Evolutionary conservation across 163 green algal species (phyloP).

Genomic region (Scenedesmus sp.): DNA sequence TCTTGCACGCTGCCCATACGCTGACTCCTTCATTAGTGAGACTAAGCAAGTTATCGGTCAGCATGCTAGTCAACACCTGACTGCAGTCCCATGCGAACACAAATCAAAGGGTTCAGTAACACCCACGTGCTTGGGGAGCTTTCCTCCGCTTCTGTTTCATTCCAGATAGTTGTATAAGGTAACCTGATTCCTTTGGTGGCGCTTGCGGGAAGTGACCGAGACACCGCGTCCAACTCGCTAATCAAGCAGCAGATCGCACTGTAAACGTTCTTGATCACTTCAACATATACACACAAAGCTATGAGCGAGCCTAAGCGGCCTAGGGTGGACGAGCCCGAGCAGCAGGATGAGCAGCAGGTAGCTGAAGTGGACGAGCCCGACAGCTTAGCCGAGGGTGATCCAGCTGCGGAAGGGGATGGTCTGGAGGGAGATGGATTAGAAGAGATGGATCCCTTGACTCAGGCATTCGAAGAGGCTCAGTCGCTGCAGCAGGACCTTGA

Average conservation of each 20-base stretch:
- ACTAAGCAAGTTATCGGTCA: no score
- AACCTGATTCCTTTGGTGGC: neutral
- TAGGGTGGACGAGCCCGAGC: neutral
- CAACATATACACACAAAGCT: neutral
- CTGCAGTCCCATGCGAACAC: neutral
- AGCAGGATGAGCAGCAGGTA: neutral
- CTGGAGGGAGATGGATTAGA: constrained; percentile 23
- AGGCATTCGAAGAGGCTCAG: constrained; percentile 7
- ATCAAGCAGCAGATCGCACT: neutral
- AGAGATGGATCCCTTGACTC: neutral
- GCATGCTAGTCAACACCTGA: neutral
- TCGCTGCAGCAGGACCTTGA: constrained; percentile 28
- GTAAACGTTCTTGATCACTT: neutral
- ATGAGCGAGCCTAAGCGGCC: constrained; percentile 25
- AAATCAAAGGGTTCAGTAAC: constrained; percentile 4
- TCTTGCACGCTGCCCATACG: neutral
- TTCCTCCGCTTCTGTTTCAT: neutral
- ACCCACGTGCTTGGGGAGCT: neutral
- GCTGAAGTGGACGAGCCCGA: neutral
- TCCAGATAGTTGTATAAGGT: neutral
- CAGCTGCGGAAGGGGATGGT: neutral
- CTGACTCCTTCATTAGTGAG: neutral
- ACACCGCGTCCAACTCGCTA: neutral
- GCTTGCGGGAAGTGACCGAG: neutral
- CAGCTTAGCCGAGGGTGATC: neutral